Conservation (phyloP, 164 flowering plant species). For the Tetracentron sinense region DNA sequence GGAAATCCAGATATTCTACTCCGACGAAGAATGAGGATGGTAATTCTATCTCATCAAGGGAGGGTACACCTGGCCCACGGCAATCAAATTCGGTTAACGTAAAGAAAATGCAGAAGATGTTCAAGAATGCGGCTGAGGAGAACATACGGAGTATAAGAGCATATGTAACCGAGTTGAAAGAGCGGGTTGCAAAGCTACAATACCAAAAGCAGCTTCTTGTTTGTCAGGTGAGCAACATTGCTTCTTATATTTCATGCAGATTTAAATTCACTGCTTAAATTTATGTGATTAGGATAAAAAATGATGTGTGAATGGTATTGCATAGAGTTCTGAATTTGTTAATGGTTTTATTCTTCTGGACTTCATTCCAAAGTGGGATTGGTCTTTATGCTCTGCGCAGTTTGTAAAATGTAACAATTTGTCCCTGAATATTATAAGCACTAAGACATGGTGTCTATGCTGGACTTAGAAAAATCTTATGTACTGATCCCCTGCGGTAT, state of each 20-base stretch:
- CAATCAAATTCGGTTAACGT: constrained; percentile 51
- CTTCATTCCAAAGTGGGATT: no score
- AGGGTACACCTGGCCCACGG: constrained; percentile 39
- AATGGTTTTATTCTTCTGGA: no score
- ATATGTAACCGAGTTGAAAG: constrained; percentile 79
- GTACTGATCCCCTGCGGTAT: no score
- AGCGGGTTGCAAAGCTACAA: constrained; percentile 79
- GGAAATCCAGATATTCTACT: constrained; percentile 19
- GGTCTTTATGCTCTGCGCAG: no score
- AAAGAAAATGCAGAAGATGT: constrained; percentile 77
- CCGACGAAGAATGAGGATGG: constrained; percentile 25
- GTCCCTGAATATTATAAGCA: no score
- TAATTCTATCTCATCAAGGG: constrained; percentile 36
- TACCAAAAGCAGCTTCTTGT: constrained; percentile 88
- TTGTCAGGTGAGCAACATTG: constrained; percentile 58
- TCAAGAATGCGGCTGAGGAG: constrained; percentile 85
- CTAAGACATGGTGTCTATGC: no score
- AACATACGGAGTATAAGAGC: constrained; percentile 68
- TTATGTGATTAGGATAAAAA: no score
- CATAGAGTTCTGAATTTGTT: no score
- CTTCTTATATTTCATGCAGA: not conserved
- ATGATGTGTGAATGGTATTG: no score
- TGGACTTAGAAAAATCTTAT: no score
- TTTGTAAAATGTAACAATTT: no score
- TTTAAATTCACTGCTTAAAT: no score